Evolutionary conservation across 208 protist genomes (phyloP), one percentile per base, ranked within the genome.

Genomic region (Leishmania braziliensis): DNA sequence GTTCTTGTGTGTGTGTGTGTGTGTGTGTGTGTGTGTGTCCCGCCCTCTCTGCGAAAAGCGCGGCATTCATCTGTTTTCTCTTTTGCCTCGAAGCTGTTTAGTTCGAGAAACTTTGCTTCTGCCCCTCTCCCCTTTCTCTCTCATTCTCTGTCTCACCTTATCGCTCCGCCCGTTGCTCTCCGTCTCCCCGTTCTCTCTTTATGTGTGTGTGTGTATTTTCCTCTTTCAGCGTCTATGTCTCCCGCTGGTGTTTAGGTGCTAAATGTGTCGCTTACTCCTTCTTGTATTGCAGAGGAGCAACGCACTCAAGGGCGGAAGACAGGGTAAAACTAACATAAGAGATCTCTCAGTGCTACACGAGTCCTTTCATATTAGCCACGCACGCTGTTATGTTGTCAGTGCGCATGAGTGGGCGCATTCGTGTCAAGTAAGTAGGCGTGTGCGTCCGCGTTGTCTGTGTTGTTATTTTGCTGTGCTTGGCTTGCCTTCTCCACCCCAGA

Each of bases 391-490:
- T 54, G n/a, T 4, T 78, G 2, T 80, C 12, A 63, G 9, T 8
- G 65, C 10, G 63, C 68, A 26, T 29, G 20, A 72, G 66, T 12
- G 48, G 53, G 39, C 3, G 33, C 54, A 56, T 70, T 70, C 36
- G 36, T 70, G 36, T 70, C 14, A 23, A 70, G 36, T 70, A 48
- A 70, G 65, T 70, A 16, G 5, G 26, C 26, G 65, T 70, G 33
- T 43, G 65, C 18, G 65, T 50, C 39, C 20, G 65, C 6, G 36
- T 5, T 80, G 33, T 83, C 5, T 83, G 39, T 86, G 62, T 66
- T 66, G 10, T 56, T 26, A 46, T 51, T 84, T 26, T 72, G 62
- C 62, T 6, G 39, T 72, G 20, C 66, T 50, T 46, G 6, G 46
- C 62, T 20, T 66, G 53, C 53, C 53, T 56, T 20, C 43, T 46